Evolutionary conservation across 1,284 basidiomycete genomes (phyloP).

Genomic region (Ustilago trichophora): DNA sequence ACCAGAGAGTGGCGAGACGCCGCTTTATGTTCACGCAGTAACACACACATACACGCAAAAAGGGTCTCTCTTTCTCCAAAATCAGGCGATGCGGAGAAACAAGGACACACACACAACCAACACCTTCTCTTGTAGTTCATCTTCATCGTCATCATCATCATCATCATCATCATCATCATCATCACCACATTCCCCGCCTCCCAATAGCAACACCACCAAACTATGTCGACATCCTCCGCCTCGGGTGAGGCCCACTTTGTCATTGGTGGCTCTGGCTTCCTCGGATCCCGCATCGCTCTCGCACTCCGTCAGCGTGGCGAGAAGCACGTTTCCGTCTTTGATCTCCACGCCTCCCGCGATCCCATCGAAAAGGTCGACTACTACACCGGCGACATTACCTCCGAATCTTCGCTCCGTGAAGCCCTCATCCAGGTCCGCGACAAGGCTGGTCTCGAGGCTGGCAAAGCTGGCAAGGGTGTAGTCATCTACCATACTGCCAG

Average conservation of each 20-base stretch:
- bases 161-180: background rate
- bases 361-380: slow-evolving; percentile 57
- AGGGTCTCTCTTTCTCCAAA: slow-evolving; percentile 1
- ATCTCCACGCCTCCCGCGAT: slow-evolving; percentile 47
- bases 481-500: slow-evolving; percentile 91
- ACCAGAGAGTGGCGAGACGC: background rate
- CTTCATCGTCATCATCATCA: background rate
- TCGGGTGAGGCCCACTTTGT: slow-evolving; percentile 63
- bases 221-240: slow-evolving; percentile 58
- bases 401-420: slow-evolving; percentile 32
- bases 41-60: background rate
- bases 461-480: slow-evolving; percentile 24
- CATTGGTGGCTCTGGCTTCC: slow-evolving; percentile 64
- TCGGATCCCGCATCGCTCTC: slow-evolving; percentile 61
- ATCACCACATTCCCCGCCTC: background rate
- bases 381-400: slow-evolving; percentile 62
- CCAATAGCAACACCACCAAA: background rate
- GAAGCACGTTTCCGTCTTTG: slow-evolving; percentile 58
- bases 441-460: slow-evolving; percentile 39
- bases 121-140: background rate
- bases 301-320: slow-evolving; percentile 62
- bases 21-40: background rate
- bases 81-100: slow-evolving; percentile 30
- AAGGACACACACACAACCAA: background rate
- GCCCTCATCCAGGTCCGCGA: slow-evolving; percentile 45